Percentiles rank a stretch among this genome's conserved stretches.
Conservation (phyloP, 352 stramenopile genomes). For the Pythium pectinolyticum region DNA sequence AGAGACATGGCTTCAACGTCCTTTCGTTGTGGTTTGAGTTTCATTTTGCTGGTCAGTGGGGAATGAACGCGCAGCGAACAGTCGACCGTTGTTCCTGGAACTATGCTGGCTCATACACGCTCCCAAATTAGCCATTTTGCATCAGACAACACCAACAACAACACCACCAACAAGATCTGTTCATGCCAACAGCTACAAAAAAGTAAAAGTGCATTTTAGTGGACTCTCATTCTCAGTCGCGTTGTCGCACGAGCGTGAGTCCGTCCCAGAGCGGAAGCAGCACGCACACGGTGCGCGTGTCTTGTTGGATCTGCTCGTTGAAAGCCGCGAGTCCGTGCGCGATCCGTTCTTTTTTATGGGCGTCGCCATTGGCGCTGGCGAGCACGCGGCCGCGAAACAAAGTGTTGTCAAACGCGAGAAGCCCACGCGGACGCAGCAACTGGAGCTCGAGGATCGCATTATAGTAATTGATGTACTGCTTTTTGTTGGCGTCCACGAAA, state of each 20-base stretch:
- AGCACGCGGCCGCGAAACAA: conserved; percentile 92
- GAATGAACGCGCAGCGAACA: neutral
- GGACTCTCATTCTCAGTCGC: neutral
- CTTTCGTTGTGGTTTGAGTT: neutral
- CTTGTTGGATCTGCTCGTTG: conserved; percentile 79
- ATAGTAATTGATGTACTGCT: conserved; percentile 86
- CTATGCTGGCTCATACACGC: neutral
- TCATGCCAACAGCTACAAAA: too few species aligned
- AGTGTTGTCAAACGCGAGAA: conserved; percentile 93
- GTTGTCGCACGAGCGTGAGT: conserved; percentile 63
- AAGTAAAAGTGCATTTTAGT: too few species aligned
- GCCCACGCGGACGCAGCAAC: conserved; percentile 68
- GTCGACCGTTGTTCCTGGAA: neutral
- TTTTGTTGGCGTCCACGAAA: conserved; percentile 95
- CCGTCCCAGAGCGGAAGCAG: conserved; percentile 91
- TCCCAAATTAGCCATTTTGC: neutral
- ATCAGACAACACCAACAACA: too few species aligned
- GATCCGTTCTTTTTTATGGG: conserved; percentile 52
- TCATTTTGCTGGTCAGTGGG: neutral
- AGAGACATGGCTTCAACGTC: conserved; percentile 2
- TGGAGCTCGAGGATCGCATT: conserved; percentile 69
- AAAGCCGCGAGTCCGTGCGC: conserved; percentile 82
- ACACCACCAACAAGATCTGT: too few species aligned
- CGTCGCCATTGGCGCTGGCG: conserved; percentile 43
- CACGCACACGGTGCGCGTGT: conserved; percentile 79